Evolutionary conservation across 73 alveolate genomes (phyloP), one percentile per base, ranked within the genome.

Genomic region (Paramecium sonneborni): DNA sequence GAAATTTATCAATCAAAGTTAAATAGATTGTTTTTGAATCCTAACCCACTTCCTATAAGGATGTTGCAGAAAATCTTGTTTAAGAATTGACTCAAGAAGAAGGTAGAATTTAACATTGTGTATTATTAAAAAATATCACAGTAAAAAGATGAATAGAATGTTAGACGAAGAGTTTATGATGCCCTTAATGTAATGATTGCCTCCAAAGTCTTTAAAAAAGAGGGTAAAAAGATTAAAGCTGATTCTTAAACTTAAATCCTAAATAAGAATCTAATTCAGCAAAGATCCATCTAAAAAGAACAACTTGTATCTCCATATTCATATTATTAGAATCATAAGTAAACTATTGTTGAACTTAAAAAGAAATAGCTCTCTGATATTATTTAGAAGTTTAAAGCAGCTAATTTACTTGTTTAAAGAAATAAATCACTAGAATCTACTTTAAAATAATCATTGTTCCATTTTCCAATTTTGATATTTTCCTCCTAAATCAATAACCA

Each of bases 121-220:
- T 37, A n/a, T n/a, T n/a, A n/a, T n/a, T n/a, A n/a, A n/a, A n/a
- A n/a, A n/a, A n/a, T n/a, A n/a, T n/a, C 14, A 92, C 18, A 92
- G 79, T 79, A 55, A 67, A 96, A 96, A 92, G 98, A 95, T 68
- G 98, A 96, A 48, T 92, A 96, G 58, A 97, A 96, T 85, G 95
- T 97, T 32, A 93, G 96, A 72, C 86, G 99, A 76, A 90, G 99
- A 87, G 98, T 97, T 12, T 97, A 97, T 76, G 98, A 96, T 70
- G 98, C 99, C 0, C 94, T 97, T n/a, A 97, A 96, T 92, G 98
- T 97, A 10, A 92, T 97, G 52, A 96, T 92, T 43, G 97, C 98
- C 4, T 94, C 96, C 3, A 96, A 95, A 28, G 95, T 96, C 37
- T 85, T 96, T 39, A 91, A 76, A 85, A 96, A 95, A 62, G 90